These are phyloP conservation scores for Wickerhamiella parazyma DNA, from an alignment of 805 yeast species.

Conservation along the genomic window DNA sequence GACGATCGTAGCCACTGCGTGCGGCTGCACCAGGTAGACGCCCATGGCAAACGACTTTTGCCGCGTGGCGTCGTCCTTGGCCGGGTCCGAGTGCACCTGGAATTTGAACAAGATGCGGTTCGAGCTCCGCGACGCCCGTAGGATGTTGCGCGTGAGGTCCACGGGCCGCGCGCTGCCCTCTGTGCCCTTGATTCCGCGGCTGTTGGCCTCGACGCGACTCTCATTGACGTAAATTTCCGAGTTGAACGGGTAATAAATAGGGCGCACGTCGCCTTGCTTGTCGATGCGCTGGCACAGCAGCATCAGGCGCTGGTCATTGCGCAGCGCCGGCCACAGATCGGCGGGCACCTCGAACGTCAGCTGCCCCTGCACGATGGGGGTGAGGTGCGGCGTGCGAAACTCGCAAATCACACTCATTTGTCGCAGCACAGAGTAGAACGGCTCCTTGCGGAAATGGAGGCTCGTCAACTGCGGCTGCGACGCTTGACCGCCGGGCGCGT, in stretches of 20 bases:
- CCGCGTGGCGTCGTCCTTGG: conserved; percentile 41
- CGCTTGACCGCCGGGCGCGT: background rate
- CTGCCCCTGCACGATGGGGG: background rate
- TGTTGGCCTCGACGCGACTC: conserved; percentile 30
- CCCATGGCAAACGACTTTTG: conserved; percentile 29
- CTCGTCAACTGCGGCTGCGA: background rate
- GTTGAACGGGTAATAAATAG: conserved; percentile 56
- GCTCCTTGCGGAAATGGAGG: background rate
- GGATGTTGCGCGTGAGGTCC: conserved; percentile 46
- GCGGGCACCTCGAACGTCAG: background rate
- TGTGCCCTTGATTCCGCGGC: conserved; percentile 62
- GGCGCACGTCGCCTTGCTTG: conserved; percentile 12
- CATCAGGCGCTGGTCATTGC: conserved; percentile 29
- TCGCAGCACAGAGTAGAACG: background rate
- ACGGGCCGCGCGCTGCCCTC: conserved; percentile 76
- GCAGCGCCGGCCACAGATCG: background rate
- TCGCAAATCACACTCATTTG: background rate
- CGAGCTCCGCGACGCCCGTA: conserved; percentile 4
- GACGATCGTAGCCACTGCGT: conserved; percentile 32
- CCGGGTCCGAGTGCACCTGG: background rate
- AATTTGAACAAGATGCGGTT: background rate
- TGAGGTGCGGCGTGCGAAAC: background rate
- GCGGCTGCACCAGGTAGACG: conserved; percentile 43
- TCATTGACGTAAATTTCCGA: conserved; percentile 54
- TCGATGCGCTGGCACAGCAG: conserved; percentile 35